Evolutionary conservation across 371 early-diverging fungal species (phyloP), one percentile per base, ranked within the genome.

Genomic region (Mortierella sp.): DNA sequence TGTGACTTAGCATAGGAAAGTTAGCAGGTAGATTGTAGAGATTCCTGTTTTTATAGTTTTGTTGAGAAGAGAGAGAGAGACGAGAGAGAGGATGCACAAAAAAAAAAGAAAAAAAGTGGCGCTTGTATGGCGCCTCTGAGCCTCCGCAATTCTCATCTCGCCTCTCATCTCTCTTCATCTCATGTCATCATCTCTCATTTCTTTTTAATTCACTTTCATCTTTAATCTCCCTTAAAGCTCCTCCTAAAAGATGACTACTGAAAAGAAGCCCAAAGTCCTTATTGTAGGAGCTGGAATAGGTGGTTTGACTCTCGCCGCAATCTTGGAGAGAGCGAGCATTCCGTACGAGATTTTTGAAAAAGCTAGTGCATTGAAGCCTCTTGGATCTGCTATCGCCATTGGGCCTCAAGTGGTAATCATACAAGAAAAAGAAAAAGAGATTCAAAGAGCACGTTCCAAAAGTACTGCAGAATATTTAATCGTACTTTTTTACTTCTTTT

Each of bases 201-300:
- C 15, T 37, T 43, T 43, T 43, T 19, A 43, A 43, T 37, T 4
- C 37, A 10, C 19, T n/a, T n/a, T 40, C 40, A 40, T 40, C 13
- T 13, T 40, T 40, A 9, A 6, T 40, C 40, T 40, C 13, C 40
- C 40, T 13, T 40, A 9, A 40, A 6, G 6, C 13, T 40, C 40
- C n/a, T 40, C 40, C 13, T 40, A 40, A 6, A 40, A 13, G 17
- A 51, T 51, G 51, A 8, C 51, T 0, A 13, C 51, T 2, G 64
- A 37, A 19, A 29, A 2, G 12, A 68, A 22, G 31, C 66, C 66
- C n/a, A 54, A 43, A 17, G 67, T 72, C 9, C 42, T 72, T 9
- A 72, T 72, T 31, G 56, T 72, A 13, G 73, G 73, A 2, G 63
- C 66, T 29, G 73, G 73, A 3, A 31, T 72, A 2, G 73, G 62